These are phyloP conservation scores for Earliella scabrosa DNA, from an alignment of 1,284 basidiomycete genomes.

Conservation along the genomic window DNA sequence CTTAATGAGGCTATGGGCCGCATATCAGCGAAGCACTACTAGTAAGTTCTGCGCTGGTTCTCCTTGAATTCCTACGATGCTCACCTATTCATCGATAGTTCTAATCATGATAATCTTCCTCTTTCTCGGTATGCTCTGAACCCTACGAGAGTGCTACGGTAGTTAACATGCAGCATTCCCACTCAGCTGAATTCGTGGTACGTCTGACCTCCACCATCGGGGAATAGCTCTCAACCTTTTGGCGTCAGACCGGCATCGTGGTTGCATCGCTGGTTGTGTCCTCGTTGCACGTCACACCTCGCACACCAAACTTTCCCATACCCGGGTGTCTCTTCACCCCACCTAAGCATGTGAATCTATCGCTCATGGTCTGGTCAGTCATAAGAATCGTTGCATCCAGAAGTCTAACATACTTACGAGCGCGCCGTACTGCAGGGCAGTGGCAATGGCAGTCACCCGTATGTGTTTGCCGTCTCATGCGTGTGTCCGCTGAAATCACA, in stretches of 20 bases:
- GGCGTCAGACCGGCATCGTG: slow-evolving; percentile 3
- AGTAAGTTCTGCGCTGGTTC: slow-evolving; percentile 8
- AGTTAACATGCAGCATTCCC: too few species aligned
- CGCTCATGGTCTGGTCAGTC: slow-evolving; percentile 9
- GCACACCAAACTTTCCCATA: slow-evolving; percentile 3
- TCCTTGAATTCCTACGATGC: too few species aligned
- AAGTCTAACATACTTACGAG: too few species aligned
- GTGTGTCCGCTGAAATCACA: background rate
- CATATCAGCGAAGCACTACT: slow-evolving; percentile 14
- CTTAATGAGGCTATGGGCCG: slow-evolving; percentile 19
- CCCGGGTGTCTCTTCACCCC: slow-evolving; percentile 10
- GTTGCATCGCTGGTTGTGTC: slow-evolving; percentile 8
- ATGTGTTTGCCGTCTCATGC: slow-evolving; percentile 12
- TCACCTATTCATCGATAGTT: background rate
- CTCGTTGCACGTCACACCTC: slow-evolving; percentile 1
- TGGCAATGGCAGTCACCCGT: background rate
- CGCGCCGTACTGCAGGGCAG: background rate
- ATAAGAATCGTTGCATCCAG: background rate
- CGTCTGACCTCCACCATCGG: background rate
- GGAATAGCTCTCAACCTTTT: too few species aligned
- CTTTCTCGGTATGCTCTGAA: background rate
- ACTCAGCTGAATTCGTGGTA: slow-evolving; percentile 8
- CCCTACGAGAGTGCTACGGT: too few species aligned
- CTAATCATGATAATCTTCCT: background rate
- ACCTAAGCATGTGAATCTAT: slow-evolving; percentile 3